Evolutionary conservation across 192 early-diverging fungal genomes (phyloP), one percentile per base, ranked within the genome.

Genomic region (Backusella liffmaniae): DNA sequence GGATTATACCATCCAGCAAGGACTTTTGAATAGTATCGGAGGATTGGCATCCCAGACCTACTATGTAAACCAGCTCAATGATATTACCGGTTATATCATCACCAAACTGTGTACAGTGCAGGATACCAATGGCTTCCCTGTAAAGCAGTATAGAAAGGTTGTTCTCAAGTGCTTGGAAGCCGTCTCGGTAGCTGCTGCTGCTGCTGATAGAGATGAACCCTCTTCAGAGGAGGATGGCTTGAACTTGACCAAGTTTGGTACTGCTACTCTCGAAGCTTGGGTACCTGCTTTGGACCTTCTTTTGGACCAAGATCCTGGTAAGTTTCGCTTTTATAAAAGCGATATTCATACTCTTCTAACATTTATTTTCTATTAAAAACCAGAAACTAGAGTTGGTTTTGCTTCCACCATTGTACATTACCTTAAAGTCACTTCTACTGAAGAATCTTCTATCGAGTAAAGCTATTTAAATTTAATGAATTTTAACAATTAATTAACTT

Each of bases 31-130:
- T 62, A 66, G 67, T 18, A 81, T 81, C 41, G 75, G 71, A 53
- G 86, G 86, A 8, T 74, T 89, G 62, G 85, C 84, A 5, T 85
- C 81, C 1, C 88, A 89, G 35, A 86, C 85, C 23, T 89, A 89
- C 39, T 89, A 89, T 70, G 78, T 83, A 1, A 87, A 87, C 66
- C 88, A 89, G 73, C 67, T 88, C 4, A 82, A 84, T 49, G 86
- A 89, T 62, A 89, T 89, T 18, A 84, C 86, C 23, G 84, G 84
- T 26, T 84, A 86, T 67, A 83, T 89, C 41, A 75, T 84, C 41
- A 76, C 77, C 72, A 84, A 84, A 56, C 67, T 89, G 39, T 72
- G 77, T 26, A 49, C 10, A 10, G 70, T 39, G 41, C 67, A 16
- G 29, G 42, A 30, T 13, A 69, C 32, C 69, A 68, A 88, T 34